A percentile compares a stretch with the other conserved stretches of the same genome.
Evolutionary conservation across 2,329 filamentous ascomycete species (phyloP).

Genomic region (Ampelomyces quisqualis): DNA sequence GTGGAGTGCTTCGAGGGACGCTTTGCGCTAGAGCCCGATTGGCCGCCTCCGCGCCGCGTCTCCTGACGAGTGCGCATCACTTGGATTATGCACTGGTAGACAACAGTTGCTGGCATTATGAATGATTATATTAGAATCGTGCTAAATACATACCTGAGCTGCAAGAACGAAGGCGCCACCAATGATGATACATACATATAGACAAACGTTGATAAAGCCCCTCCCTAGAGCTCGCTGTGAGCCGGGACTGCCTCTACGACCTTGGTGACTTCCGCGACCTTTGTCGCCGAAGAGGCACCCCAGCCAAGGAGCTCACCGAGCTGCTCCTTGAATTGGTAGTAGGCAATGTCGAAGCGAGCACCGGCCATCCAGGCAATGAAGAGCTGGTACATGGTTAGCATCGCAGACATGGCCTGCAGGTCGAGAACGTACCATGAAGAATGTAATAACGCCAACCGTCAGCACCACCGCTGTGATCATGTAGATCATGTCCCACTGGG

Average conservation of each 20-base stretch:
- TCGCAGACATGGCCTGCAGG: not conserved
- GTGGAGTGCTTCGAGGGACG: slow-evolving; percentile 22
- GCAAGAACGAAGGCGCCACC: slow-evolving; percentile 15
- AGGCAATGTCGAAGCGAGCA: slow-evolving; percentile 75
- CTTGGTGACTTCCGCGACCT: slow-evolving; percentile 15
- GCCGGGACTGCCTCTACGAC: slow-evolving; percentile 25
- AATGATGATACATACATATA: slow-evolving; percentile 38
- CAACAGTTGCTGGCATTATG: too few species aligned
- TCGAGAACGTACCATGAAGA: slow-evolving; percentile 69
- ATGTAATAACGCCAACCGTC: slow-evolving; percentile 70
- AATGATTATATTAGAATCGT: slow-evolving; percentile 30
- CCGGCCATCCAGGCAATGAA: slow-evolving; percentile 76
- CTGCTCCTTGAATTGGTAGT: slow-evolving; percentile 58
- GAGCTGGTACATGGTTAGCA: slow-evolving; percentile 57
- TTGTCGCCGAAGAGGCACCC: slow-evolving; percentile 7
- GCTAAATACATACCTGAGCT: slow-evolving; percentile 14
- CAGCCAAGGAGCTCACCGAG: slow-evolving; percentile 41
- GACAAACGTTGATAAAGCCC: slow-evolving; percentile 9
- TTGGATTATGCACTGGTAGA: too few species aligned
- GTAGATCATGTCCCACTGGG: slow-evolving; percentile 59
- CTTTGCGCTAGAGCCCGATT: slow-evolving; percentile 11
- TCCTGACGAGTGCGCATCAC: too few species aligned
- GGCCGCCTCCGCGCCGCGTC: slow-evolving; percentile 7
- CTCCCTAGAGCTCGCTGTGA: slow-evolving; percentile 47
- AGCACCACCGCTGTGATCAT: slow-evolving; percentile 66